phyloP scores from a whole-genome alignment of 495 filamentous ascomycete genomes.

The Aspergillus biplanus region DNA sequence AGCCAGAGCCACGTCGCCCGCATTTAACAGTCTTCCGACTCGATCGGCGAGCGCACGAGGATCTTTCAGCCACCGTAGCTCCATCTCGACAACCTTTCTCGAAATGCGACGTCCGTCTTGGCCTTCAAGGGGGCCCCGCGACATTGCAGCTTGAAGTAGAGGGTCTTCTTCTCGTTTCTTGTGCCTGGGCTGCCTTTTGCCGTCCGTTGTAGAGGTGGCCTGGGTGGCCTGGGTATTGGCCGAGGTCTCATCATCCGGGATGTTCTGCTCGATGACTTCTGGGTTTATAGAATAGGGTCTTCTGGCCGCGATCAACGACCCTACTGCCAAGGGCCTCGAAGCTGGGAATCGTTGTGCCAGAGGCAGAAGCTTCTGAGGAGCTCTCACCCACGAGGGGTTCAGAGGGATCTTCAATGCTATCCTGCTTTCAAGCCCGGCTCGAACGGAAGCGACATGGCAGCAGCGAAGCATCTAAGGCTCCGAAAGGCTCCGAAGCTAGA shows the following conservation, averaged over 20 bases:
- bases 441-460: conserved; percentile 27
- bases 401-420: conserved; percentile 19
- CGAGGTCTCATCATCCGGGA: neutral
- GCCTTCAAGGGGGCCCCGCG: neutral
- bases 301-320: neutral
- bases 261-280: neutral
- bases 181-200: neutral
- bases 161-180: neutral
- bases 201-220: neutral
- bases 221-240: neutral
- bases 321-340: neutral
- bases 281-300: conserved; percentile 6
- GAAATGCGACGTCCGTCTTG: neutral
- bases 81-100: conserved; percentile 41
- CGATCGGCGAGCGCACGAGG: conserved; percentile 66
- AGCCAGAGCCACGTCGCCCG: conserved; percentile 64
- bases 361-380: conserved; percentile 5
- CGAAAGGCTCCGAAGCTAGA: neutral
- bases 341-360: neutral
- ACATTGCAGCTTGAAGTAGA: conserved; percentile 17
- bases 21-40: conserved; percentile 56
- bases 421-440: conserved; percentile 15
- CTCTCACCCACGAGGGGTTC: conserved; percentile 14
- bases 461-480: conserved; percentile 30
- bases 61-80: conserved; percentile 68